These are phyloP conservation scores for Metschnikowia reukaufii DNA, from an alignment of 805 yeast genomes.

Conservation along the genomic window DNA sequence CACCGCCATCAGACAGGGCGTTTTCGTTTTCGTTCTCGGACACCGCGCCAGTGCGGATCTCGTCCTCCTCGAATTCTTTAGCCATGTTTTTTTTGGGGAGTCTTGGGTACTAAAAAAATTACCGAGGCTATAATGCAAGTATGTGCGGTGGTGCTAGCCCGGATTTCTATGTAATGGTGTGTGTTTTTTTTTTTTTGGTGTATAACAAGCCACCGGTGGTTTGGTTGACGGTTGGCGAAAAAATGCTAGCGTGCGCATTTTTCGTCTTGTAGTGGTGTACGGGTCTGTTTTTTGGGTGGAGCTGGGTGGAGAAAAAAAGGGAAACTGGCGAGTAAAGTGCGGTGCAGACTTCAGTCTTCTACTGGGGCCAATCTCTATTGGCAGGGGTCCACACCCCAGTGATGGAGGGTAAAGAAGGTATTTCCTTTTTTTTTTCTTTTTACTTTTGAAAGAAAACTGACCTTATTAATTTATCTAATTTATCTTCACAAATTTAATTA, in stretches of 20 bases:
- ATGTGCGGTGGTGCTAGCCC: too few relatives aligned
- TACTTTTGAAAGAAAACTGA: too few relatives aligned
- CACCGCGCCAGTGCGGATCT: slow-evolving; percentile 35
- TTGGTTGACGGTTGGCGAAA: slow-evolving; percentile 5
- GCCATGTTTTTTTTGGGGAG: slow-evolving; percentile 24
- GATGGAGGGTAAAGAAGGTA: too few relatives aligned
- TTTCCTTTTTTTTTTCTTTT: too few relatives aligned
- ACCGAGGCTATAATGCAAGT: too few relatives aligned
- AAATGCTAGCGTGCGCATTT: slow-evolving; percentile 6
- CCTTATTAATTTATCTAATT: too few relatives aligned
- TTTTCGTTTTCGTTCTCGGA: slow-evolving; percentile 25
- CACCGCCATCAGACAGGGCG: slow-evolving; percentile 36
- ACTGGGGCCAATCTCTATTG: too few relatives aligned
- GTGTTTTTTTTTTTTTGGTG: background rate
- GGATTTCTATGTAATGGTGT: background rate
- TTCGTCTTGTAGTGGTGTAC: slow-evolving; percentile 9
- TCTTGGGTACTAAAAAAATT: too few relatives aligned
- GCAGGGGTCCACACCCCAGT: too few relatives aligned
- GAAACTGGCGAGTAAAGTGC: too few relatives aligned
- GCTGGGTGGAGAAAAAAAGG: too few relatives aligned
- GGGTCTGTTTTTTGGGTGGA: background rate
- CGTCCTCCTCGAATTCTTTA: slow-evolving; percentile 37
- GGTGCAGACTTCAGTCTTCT: background rate
- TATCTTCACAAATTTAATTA: too few relatives aligned
- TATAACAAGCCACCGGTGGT: slow-evolving; percentile 1